These are phyloP conservation scores for Talaromyces ruber DNA, from an alignment of 495 filamentous ascomycete genomes.

Conservation along the genomic window DNA sequence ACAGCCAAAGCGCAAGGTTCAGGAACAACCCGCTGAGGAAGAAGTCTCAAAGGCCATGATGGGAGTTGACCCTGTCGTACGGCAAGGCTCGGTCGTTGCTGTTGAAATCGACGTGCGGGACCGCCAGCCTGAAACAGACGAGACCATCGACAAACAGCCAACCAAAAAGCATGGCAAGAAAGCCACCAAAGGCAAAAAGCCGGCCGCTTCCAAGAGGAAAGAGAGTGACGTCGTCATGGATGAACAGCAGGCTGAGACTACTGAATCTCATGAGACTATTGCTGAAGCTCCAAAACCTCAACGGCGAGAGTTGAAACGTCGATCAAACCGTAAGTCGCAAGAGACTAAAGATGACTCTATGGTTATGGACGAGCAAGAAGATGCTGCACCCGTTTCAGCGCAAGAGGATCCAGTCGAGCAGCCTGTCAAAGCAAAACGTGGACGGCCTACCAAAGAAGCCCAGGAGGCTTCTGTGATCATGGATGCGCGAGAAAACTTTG, in stretches of 20 bases:
- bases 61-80: slow-evolving; percentile 3
- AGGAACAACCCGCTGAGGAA: background rate
- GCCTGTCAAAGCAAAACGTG: background rate
- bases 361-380: background rate
- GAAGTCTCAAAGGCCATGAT: background rate
- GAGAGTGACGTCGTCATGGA: background rate
- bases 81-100: slow-evolving; percentile 30
- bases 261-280: background rate
- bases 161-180: slow-evolving; percentile 46
- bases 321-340: background rate
- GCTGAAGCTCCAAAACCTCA: background rate
- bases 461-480: background rate
- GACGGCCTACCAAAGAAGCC: slow-evolving; percentile 13
- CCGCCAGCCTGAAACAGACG: slow-evolving; percentile 27
- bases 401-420: background rate
- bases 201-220: background rate
- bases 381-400: background rate
- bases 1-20: background rate
- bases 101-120: slow-evolving; percentile 28
- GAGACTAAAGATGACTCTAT: background rate
- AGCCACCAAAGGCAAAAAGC: slow-evolving; percentile 7
- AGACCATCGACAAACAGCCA: slow-evolving; percentile 25
- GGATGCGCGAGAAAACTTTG: background rate
- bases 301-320: background rate
- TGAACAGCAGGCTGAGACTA: background rate